A percentile compares a stretch with the other conserved stretches of the same genome.
phyloP scores from a whole-genome alignment of 805 yeast genomes.

The Teunomyces tritomae region DNA sequence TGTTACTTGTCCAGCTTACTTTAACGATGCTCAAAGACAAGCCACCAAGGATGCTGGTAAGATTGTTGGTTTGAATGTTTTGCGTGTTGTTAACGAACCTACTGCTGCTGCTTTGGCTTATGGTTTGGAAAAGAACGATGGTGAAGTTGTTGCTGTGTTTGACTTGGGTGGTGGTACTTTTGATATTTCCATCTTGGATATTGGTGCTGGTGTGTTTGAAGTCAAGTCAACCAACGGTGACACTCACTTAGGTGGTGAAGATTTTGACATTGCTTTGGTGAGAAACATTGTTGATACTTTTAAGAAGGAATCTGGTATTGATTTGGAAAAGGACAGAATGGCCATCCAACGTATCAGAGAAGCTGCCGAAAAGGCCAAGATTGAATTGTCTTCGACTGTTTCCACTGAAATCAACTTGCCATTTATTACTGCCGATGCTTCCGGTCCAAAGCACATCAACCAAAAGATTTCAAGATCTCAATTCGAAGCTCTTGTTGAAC shows the following conservation, averaged over 20 bases:
- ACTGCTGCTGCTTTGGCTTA: slow-evolving; percentile 94
- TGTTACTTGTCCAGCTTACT: slow-evolving; percentile 87
- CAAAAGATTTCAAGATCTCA: slow-evolving; percentile 64
- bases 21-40: slow-evolving; percentile 89
- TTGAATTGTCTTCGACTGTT: slow-evolving; percentile 74
- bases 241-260: slow-evolving; percentile 92
- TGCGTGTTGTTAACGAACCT: slow-evolving; percentile 88
- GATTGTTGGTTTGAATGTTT: slow-evolving; percentile 88
- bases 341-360: slow-evolving; percentile 85
- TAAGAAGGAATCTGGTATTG: slow-evolving; percentile 69
- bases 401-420: slow-evolving; percentile 77
- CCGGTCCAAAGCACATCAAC: slow-evolving; percentile 78
- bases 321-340: slow-evolving; percentile 63
- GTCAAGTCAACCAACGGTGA: slow-evolving; percentile 97
- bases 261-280: slow-evolving; percentile 82
- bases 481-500: slow-evolving; percentile 64
- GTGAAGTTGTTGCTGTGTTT: slow-evolving; percentile 89
- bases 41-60: slow-evolving; percentile 97
- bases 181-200: slow-evolving; percentile 94
- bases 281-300: slow-evolving; percentile 79
- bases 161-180: slow-evolving; percentile 99
- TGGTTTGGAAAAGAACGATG: slow-evolving; percentile 80
- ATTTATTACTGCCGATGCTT: slow-evolving; percentile 82
- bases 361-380: slow-evolving; percentile 88
- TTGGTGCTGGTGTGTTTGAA: slow-evolving; percentile 96